Evolutionary conservation across 306 rosid species (phyloP), one percentile per base, ranked within the genome.

Genomic region (Dryas octopetala): DNA sequence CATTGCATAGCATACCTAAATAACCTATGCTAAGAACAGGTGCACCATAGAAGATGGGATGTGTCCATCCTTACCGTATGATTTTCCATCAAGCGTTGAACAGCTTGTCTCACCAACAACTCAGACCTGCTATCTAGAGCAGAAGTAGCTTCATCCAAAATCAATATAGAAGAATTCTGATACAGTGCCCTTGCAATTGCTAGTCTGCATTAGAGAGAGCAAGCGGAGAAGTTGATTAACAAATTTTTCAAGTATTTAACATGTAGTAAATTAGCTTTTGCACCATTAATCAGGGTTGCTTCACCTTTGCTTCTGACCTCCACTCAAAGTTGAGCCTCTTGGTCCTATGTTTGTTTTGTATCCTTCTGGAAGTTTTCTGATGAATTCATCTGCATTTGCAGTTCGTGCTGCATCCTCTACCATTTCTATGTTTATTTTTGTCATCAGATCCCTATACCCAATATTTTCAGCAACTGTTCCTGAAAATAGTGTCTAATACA

Each of bases 251-350:
- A 62, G 5, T 62, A 5, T 13, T 13, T 14, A 68, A 68, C 41
- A 13, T 4, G 45, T 61, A 11, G 66, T 68, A 41, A 49, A 68
- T 28, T 13, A 69, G 48, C 48, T 32, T 51, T 6, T 51, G 9
- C 59, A 70, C 14, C 40, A 9, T 40, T 5, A 53, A 75, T 41
- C 28, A 15, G 45, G 68, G 54, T 70, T 75, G 67, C 63, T 40
- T 76, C 74, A 89, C 98, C 98, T 89, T 86, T 90, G 98, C 87
- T 87, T 91, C 80, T 94, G 97, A 78, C 98, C 98, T 73, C 98
- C 97, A 57, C 97, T 94, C 86, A 91, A 77, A 66, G 78, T 83
- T 72, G 89, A 94, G 75, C 98, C 97, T 78, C 97, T 86, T 38
- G 94, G 98, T 85, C 98, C 97, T 41, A 94, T 86, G 68, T 91